Conservation (phyloP, 371 early-diverging fungal species). For the Parasitella parasitica region DNA sequence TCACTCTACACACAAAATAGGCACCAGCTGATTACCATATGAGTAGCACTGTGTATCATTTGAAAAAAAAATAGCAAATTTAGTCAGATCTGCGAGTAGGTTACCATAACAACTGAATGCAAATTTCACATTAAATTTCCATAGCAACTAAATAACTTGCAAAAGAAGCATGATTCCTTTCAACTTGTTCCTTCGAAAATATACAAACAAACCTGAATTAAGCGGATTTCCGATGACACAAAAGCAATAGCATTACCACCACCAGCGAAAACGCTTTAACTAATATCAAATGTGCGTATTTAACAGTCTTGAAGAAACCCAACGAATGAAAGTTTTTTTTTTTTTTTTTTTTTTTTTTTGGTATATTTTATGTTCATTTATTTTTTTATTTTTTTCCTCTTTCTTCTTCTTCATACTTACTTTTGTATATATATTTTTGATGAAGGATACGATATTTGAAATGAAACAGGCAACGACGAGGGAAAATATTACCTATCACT, state of each 20-base stretch:
- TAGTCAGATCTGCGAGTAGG: neutral
- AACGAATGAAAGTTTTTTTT: constrained; percentile 24
- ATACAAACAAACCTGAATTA: neutral
- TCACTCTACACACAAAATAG: neutral
- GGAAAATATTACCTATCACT: constrained; percentile 19
- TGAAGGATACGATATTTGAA: constrained; percentile 17
- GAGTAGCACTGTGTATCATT: neutral
- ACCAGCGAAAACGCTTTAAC: neutral
- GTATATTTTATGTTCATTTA: neutral
- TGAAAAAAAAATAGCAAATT: neutral
- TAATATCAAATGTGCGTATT: neutral
- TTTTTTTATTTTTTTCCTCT: neutral
- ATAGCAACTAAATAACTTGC: neutral
- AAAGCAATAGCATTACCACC: too few species aligned
- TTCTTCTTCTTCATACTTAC: neutral
- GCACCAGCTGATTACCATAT: neutral
- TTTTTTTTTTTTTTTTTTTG: constrained; percentile 10
- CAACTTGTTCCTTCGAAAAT: neutral
- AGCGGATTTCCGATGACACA: neutral
- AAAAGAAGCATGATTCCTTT: neutral
- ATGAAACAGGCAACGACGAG: constrained; percentile 3
- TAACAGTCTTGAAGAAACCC: constrained; percentile 9
- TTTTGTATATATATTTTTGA: constrained; percentile 11
- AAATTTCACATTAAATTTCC: neutral
- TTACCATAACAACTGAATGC: neutral